These are phyloP conservation scores for Corylus avellana DNA, from an alignment of 306 rosid species.

Conservation along the genomic window DNA sequence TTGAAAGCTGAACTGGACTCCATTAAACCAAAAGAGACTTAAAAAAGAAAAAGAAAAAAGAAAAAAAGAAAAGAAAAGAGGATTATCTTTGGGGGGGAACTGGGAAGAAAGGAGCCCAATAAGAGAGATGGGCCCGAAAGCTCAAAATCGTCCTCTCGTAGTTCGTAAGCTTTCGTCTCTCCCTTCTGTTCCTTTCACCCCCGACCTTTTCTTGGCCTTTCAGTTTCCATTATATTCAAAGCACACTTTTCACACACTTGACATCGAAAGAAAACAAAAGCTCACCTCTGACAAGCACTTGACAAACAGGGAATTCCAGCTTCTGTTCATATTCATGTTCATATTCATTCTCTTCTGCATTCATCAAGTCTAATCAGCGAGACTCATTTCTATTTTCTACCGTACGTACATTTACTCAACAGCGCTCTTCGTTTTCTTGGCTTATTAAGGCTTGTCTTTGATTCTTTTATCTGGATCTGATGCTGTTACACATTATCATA, in stretches of 20 bases:
- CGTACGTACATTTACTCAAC: neutral
- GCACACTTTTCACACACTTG: constrained; percentile 4
- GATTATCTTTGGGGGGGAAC: neutral
- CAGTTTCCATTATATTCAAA: constrained; percentile 13
- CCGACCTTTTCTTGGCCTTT: constrained; percentile 25
- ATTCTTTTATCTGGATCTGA: constrained; percentile 25
- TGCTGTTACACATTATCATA: neutral
- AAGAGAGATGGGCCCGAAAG: neutral
- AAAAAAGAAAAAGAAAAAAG: no score
- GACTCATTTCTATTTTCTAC: neutral
- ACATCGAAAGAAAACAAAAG: neutral
- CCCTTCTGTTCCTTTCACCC: neutral
- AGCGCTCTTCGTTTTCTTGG: neutral
- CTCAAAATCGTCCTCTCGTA: neutral
- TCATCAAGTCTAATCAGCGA: neutral
- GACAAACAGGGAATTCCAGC: neutral
- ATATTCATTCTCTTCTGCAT: neutral
- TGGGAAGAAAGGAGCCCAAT: neutral
- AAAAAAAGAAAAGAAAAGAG: neutral
- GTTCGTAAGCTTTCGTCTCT: neutral
- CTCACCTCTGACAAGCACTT: neutral
- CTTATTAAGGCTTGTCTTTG: neutral
- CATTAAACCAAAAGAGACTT: no score
- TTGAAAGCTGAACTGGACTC: no score
- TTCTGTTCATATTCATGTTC: neutral